Evolutionary conservation across 129 eudicot species (phyloP).

Genomic region (Glebionis coronaria): DNA sequence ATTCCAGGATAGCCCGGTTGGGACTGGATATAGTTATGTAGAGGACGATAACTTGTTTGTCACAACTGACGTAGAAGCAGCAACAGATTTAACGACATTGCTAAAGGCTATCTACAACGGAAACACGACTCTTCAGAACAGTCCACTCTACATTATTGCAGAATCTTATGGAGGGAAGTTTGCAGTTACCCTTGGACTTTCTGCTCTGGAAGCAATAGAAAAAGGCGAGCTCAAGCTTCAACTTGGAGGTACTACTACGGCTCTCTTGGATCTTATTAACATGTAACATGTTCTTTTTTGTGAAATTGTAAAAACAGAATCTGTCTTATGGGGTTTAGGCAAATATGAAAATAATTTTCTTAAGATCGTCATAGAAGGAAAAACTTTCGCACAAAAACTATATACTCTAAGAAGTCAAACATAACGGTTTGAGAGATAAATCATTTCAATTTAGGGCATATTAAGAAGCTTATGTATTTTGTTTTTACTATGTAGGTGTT

Average conservation of each 20-base stretch:
- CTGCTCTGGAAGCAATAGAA: slow-evolving; percentile 67
- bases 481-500: slow-evolving; percentile 44
- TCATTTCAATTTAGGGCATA: not conserved
- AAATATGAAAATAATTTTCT: not conserved
- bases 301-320: not conserved
- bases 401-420: not conserved
- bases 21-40: slow-evolving; percentile 86
- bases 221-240: slow-evolving; percentile 51
- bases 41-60: slow-evolving; percentile 54
- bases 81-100: slow-evolving; percentile 65
- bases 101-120: slow-evolving; percentile 55
- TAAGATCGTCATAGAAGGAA: too few species aligned
- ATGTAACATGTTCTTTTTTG: not conserved
- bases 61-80: slow-evolving; percentile 82
- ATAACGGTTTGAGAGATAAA: not conserved
- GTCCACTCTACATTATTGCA: slow-evolving; percentile 71
- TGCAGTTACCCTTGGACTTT: slow-evolving; percentile 71
- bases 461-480: slow-evolving; percentile 5
- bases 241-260: slow-evolving; percentile 44
- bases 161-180: slow-evolving; percentile 84
- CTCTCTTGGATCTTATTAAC: not conserved
- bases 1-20: slow-evolving; percentile 89
- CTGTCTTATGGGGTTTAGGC: not conserved
- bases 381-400: not conserved
- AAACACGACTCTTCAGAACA: slow-evolving; percentile 46